Conservation (phyloP, 2,329 filamentous ascomycete species). For the Fonsecaea erecta region DNA sequence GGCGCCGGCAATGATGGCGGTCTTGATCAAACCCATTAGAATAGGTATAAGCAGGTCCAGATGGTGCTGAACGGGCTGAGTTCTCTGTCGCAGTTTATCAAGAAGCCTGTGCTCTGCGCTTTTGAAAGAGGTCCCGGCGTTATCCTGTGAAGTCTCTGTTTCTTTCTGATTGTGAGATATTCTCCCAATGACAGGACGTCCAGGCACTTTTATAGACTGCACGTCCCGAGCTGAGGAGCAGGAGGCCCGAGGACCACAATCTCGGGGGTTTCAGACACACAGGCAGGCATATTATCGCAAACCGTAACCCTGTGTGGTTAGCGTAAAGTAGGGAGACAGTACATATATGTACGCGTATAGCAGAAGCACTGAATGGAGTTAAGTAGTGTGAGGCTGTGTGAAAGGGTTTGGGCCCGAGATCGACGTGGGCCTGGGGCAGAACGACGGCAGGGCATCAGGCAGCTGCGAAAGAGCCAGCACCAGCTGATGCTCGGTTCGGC, state of each 20-base stretch:
- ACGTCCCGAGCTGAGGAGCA: neutral
- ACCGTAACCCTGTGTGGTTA: neutral
- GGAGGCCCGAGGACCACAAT: neutral
- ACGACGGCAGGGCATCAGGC: neutral
- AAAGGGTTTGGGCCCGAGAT: neutral
- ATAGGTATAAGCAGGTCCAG: neutral
- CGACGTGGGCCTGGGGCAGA: neutral
- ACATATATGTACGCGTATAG: neutral
- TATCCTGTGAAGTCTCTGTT: neutral
- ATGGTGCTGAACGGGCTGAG: neutral
- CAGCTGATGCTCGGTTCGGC: neutral
- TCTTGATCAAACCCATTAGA: slow-evolving; percentile 27
- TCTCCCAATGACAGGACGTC: neutral
- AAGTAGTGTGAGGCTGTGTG: slow-evolving; percentile 2
- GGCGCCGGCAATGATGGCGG: slow-evolving; percentile 21
- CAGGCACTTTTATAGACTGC: neutral
- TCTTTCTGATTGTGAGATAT: neutral
- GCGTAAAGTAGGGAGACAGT: neutral
- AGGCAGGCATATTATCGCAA: slow-evolving; percentile 9
- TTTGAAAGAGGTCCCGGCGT: neutral
- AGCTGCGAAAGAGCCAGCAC: neutral
- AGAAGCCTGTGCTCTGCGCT: neutral
- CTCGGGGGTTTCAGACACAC: neutral
- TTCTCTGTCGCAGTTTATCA: neutral
- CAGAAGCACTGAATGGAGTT: neutral